Evolutionary conservation across 2,329 filamentous ascomycete species (phyloP), one percentile per base, ranked within the genome.

Genomic region (Zymoseptoria crescenta): DNA sequence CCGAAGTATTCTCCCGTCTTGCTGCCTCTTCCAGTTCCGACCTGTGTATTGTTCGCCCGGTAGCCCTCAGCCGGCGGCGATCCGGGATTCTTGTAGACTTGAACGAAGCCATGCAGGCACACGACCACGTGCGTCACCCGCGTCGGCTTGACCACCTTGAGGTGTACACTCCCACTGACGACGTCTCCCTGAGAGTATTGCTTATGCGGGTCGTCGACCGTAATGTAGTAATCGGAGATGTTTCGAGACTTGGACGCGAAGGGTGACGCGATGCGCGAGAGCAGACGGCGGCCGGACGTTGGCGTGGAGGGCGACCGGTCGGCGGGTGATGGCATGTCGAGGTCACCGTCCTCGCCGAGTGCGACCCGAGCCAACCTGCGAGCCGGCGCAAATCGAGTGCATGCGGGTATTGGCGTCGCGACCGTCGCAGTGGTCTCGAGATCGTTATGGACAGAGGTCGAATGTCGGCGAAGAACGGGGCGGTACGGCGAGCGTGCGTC

Each of bases 121-220:
- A 93, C 87, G 9, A 88, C 88, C 54, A 94, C 79, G 75, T 94
- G 89, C 7, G 89, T 93, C 68, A 94, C 84, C 66, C 88, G 82
- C 62, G 91, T 76, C 19, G 89, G 86, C 73, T 91, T 91, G 67
- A 87, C 77, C 41, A 91, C 82, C 58, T 84, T 87, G 67, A 93
- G 77, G 61, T 89, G 80, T 53, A 93, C 88, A 64, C 83, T 83
- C 56, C 89, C 89, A 59, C 81, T 83, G 52, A 94, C 87, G 64
- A 85, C 77, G 69, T 93, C 89, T 61, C 89, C 89, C 3, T 88
- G 87, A 27, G 79, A 80, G 74, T 92, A 92, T 68, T 88, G 85
- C 64, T 86, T 85, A 74, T 92, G 86, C 10, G 89, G 89, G 70
- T 93, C 88, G 70, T 89, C 82, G 54, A 88, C 83, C 64, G 84